Conservation (phyloP, 805 yeast species). For the Ogataea salicorniae region DNA sequence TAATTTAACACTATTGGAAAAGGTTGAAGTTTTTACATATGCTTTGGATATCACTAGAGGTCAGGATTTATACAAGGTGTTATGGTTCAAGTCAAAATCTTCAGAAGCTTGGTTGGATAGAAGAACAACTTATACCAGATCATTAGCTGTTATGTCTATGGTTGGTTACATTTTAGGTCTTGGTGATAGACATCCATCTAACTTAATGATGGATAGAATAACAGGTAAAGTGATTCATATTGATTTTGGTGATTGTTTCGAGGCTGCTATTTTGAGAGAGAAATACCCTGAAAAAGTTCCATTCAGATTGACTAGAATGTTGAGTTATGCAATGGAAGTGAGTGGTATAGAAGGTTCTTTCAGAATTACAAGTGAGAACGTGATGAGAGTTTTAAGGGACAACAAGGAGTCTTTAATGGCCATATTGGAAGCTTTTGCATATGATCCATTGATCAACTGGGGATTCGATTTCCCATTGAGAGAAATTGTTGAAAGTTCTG, state of each 20-base stretch:
- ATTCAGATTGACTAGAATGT: constrained; percentile 92
- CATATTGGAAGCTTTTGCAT: constrained; percentile 94
- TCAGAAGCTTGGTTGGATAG: constrained; percentile 98
- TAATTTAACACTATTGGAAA: constrained; percentile 78
- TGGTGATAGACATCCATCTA: constrained; percentile 98
- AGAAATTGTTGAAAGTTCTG: constrained; percentile 69
- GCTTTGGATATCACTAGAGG: constrained; percentile 95
- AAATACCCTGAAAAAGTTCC: constrained; percentile 99
- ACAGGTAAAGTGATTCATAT: constrained; percentile 96
- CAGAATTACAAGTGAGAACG: constrained; percentile 94
- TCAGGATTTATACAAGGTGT: constrained; percentile 88
- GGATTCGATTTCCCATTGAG: constrained; percentile 91
- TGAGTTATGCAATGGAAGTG: constrained; percentile 97
- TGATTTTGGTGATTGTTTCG: constrained; percentile 99
- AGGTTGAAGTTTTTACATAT: constrained; percentile 94
- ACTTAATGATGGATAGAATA: constrained; percentile 86
- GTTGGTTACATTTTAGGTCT: constrained; percentile 94
- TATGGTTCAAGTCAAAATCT: constrained; percentile 94
- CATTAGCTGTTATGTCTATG: constrained; percentile 98
- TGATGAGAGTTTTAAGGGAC: constrained; percentile 88
- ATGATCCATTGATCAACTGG: constrained; percentile 98
- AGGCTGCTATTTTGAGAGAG: constrained; percentile 93
- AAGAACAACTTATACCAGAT: constrained; percentile 91
- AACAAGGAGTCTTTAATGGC: constrained; percentile 98
- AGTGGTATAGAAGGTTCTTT: constrained; percentile 97